Evolutionary conservation across 352 stramenopile species (phyloP).

Genomic region (Phytophthora nicotianae): DNA sequence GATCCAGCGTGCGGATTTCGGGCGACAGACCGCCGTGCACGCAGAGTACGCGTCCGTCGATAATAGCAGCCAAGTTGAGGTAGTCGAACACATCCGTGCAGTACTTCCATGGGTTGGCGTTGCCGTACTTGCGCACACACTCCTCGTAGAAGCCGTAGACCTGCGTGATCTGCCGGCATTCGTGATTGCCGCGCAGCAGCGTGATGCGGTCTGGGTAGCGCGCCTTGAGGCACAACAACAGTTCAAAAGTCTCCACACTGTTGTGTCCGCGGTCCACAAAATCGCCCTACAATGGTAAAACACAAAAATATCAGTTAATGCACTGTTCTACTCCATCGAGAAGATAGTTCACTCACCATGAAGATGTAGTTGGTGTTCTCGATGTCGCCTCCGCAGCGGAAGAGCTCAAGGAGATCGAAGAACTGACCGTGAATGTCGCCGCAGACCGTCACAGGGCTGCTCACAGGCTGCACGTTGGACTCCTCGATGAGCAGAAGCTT

Average conservation of each 20-base stretch:
- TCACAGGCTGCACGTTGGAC: constrained; percentile 91
- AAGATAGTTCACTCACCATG: constrained; percentile 56
- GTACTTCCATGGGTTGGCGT: constrained; percentile 96
- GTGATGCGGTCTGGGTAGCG: constrained; percentile 89
- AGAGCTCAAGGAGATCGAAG: constrained; percentile 90
- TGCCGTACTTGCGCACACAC: constrained; percentile 97
- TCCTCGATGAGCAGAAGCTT: constrained; percentile 93
- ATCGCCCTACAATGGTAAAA: constrained; percentile 62
- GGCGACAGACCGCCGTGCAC: constrained; percentile 96
- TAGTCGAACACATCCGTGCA: constrained; percentile 97
- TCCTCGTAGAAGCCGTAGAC: constrained; percentile 99
- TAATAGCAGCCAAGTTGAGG: constrained; percentile 94
- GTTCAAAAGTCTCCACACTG: constrained; percentile 90
- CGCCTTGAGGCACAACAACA: constrained; percentile 87
- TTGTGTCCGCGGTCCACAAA: constrained; percentile 92
- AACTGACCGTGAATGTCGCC: constrained; percentile 93
- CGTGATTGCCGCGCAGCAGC: constrained; percentile 89
- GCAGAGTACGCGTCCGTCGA: constrained; percentile 91
- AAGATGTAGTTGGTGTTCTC: constrained; percentile 92
- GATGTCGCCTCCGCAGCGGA: constrained; percentile 84
- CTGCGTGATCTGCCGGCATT: constrained; percentile 96
- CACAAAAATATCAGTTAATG: constrained; percentile 2
- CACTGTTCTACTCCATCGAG: background rate
- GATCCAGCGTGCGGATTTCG: constrained; percentile 94
- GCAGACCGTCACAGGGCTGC: constrained; percentile 88